Evolutionary conservation across 768 basidiomycete genomes (phyloP).

Genomic region (Lactifluus hygrophoroides): DNA sequence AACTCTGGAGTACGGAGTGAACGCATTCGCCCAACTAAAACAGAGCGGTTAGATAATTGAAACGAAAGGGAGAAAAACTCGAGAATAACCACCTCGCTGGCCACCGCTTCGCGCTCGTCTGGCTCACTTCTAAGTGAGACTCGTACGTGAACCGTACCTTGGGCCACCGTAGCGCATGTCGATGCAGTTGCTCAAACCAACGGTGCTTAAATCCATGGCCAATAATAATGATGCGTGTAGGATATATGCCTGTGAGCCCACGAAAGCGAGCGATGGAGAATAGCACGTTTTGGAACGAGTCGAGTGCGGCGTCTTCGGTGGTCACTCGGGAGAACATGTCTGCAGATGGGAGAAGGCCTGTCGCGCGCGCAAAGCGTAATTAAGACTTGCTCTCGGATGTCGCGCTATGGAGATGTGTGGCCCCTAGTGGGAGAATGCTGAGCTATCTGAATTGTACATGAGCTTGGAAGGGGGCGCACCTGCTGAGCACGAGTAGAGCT

Average conservation of each 20-base stretch:
- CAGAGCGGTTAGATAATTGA: constrained; percentile 17
- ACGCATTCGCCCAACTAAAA: constrained; percentile 67
- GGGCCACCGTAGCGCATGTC: constrained; percentile 74
- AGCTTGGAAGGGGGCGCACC: constrained; percentile 42
- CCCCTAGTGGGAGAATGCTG: constrained; percentile 42
- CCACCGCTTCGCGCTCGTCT: constrained; percentile 38
- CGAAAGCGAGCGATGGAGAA: constrained; percentile 88
- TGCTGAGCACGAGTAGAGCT: constrained; percentile 79
- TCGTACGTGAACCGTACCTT: constrained; percentile 51
- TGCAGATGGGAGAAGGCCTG: constrained; percentile 42
- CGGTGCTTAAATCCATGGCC: constrained; percentile 86
- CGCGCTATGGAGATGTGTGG: constrained; percentile 67
- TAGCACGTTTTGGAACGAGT: constrained; percentile 86
- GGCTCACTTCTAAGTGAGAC: constrained; percentile 50
- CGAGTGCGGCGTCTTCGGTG: constrained; percentile 83
- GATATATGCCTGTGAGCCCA: constrained; percentile 71
- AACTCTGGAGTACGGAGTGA: constrained; percentile 67
- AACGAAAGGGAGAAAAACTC: not conserved
- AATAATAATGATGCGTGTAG: constrained; percentile 71
- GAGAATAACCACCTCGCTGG: constrained; percentile 60
- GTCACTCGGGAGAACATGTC: constrained; percentile 36
- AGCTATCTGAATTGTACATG: not conserved
- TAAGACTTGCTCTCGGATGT: constrained; percentile 91
- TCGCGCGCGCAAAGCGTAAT: constrained; percentile 60
- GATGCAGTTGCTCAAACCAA: constrained; percentile 80